Conservation (phyloP, 768 basidiomycete genomes). For the Artomyces pyxidatus region DNA sequence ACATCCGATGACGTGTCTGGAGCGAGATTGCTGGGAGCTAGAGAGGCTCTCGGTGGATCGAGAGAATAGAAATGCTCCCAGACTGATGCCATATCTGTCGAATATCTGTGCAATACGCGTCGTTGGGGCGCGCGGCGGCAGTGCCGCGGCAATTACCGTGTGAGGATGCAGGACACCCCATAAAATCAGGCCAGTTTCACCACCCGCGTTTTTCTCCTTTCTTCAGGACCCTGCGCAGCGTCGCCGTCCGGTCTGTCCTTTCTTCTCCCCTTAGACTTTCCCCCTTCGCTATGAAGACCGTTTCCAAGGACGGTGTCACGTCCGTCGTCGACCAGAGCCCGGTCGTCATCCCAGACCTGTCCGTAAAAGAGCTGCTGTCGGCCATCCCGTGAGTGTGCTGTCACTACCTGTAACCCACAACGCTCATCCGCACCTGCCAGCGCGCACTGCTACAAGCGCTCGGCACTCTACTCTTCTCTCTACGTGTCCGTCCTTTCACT, state of each 20-base stretch:
- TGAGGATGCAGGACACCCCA: not conserved
- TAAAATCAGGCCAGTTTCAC: not conserved
- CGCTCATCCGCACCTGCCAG: constrained; percentile 27
- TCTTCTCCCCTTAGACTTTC: not conserved
- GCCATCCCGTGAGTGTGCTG: constrained; percentile 66
- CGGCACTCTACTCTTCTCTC: constrained; percentile 65
- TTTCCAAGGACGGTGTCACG: constrained; percentile 11
- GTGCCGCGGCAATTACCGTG: not conserved
- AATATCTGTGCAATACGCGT: too few relatives aligned
- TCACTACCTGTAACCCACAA: constrained; percentile 1
- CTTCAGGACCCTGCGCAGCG: not conserved
- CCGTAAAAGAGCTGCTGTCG: constrained; percentile 79
- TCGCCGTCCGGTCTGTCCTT: not conserved
- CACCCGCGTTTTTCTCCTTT: not conserved
- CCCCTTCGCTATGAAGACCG: constrained; percentile 14
- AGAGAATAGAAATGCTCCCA: too few relatives aligned
- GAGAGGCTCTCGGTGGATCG: too few relatives aligned
- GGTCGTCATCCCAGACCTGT: constrained; percentile 71
- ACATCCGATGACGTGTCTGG: too few relatives aligned
- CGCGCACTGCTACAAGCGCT: constrained; percentile 85
- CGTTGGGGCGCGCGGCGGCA: constrained; percentile 6
- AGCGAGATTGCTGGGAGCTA: too few relatives aligned
- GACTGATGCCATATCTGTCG: too few relatives aligned
- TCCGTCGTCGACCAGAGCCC: constrained; percentile 43
- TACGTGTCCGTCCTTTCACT: constrained; percentile 54